Conservation (phyloP, 768 basidiomycete species). For the Phlegmacium glaucopus region DNA sequence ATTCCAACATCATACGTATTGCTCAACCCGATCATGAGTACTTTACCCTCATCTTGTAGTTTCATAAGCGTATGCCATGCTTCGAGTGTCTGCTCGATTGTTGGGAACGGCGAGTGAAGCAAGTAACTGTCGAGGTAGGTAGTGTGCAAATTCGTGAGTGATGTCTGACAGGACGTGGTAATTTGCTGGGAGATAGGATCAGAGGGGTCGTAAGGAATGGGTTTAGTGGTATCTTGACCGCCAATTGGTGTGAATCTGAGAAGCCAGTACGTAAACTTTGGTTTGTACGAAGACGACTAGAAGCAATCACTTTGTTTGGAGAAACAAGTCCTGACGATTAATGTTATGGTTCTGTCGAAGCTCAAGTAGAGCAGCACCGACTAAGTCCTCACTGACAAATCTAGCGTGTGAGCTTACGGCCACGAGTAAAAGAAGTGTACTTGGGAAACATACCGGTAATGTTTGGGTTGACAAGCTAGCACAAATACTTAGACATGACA, state of each 20-base stretch:
- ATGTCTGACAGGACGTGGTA: constrained; percentile 54
- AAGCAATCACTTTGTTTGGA: constrained; percentile 71
- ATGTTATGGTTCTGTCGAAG: constrained; percentile 56
- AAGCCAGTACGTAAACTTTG: neutral
- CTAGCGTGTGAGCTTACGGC: too few species aligned
- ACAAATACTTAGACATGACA: neutral
- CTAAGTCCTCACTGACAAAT: constrained; percentile 64
- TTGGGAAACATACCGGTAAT: constrained; percentile 50
- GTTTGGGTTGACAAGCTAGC: constrained; percentile 67
- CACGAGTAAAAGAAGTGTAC: too few species aligned
- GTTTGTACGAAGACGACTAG: neutral
- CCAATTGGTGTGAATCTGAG: constrained; percentile 67
- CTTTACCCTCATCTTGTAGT: constrained; percentile 63
- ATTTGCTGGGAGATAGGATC: constrained; percentile 58
- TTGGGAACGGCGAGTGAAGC: constrained; percentile 71
- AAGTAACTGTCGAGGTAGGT: constrained; percentile 77
- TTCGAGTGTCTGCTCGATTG: constrained; percentile 54
- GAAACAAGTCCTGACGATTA: constrained; percentile 65
- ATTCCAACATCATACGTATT: constrained; percentile 66
- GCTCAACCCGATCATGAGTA: constrained; percentile 68
- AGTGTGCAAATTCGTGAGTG: constrained; percentile 66
- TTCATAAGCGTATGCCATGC: constrained; percentile 65
- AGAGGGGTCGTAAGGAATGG: constrained; percentile 68
- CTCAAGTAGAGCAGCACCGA: constrained; percentile 66
- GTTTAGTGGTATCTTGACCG: constrained; percentile 69